Conservation (phyloP, 352 stramenopile genomes). For the Blastocystis sp. region DNA sequence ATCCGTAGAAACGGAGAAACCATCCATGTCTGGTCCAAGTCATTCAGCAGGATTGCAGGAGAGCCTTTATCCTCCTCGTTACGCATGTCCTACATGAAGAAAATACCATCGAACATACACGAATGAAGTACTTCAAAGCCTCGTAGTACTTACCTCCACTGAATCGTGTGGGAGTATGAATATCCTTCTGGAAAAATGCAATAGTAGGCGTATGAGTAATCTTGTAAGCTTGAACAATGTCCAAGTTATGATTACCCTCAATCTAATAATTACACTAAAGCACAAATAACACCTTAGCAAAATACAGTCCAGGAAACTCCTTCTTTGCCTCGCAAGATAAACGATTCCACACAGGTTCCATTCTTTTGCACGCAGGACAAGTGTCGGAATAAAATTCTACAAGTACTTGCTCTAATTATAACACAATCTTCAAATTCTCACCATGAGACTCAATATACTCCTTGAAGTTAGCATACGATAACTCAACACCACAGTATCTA, state of each 20-base stretch:
- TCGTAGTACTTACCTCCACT: constrained; percentile 52
- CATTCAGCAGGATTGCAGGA: constrained; percentile 47
- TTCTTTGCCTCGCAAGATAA: constrained; percentile 40
- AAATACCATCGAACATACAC: background rate
- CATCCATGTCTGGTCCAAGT: constrained; percentile 54
- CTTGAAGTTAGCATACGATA: constrained; percentile 50
- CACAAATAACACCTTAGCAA: constrained; percentile 16
- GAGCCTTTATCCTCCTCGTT: constrained; percentile 26
- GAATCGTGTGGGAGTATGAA: constrained; percentile 40
- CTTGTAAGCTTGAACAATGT: constrained; percentile 41
- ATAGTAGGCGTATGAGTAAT: constrained; percentile 61
- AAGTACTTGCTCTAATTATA: constrained; percentile 31
- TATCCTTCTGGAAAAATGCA: constrained; percentile 59
- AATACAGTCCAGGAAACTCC: background rate
- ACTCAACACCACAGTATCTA: constrained; percentile 50
- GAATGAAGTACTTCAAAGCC: constrained; percentile 60
- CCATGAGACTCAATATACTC: constrained; percentile 51
- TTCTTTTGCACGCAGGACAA: constrained; percentile 50
- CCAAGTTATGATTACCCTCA: constrained; percentile 57
- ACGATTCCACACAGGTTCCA: constrained; percentile 53
- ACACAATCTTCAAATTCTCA: background rate
- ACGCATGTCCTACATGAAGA: constrained; percentile 22
- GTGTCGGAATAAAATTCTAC: constrained; percentile 61
- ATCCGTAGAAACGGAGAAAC: background rate
- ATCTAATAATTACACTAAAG: background rate